Evolutionary conservation across 306 rosid species (phyloP), one percentile per base, ranked within the genome.

Genomic region (Acacia confusa): DNA sequence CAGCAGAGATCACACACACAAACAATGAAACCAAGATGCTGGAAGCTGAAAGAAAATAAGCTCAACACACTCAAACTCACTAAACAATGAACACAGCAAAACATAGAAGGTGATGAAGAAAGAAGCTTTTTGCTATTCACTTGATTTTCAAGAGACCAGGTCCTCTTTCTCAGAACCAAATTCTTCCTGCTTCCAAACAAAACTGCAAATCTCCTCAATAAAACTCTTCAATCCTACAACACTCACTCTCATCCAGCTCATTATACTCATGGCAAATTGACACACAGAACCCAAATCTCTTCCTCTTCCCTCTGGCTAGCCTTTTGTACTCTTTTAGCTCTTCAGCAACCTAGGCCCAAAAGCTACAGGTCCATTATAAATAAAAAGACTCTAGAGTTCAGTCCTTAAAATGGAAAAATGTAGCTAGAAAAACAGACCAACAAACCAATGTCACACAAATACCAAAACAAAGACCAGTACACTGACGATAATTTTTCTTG

Each of bases 381-480:
- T 9, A 60, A 82, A 20, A 78, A 72, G 70, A 68, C 69, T 81
- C 4, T 32, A 72, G 58, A 69, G 41, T 81, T 2, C 25, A 45
- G 75, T 61, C 74, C 47, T 47, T 76, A 74, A 85, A 79, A 24
- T 53, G 66, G 80, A 24, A 53, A 47, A 27, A 61, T 53, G 40
- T 7, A 82, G 76, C 60, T 36, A 19, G 16, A 55, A 50, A 24
- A 34, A 73, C 64, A 19, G 10, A 60, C 63, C 44, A 50, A 79
- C 71, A 22, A 60, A 75, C 14, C 50, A 55, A 76, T 68, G 74
- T 25, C 45, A n/a, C 69, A 55, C 24, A 67, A 22, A 79, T 25
- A 43, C 58, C 45, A 82, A 3, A 81, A n/a, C 57, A 55, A 70
- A 53, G 70, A 27, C 43, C 61, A 52, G 74, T 41, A 70, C 74